Evolutionary conservation across 352 stramenopile species (phyloP).

Genomic region (Phytopythium aichiense): DNA sequence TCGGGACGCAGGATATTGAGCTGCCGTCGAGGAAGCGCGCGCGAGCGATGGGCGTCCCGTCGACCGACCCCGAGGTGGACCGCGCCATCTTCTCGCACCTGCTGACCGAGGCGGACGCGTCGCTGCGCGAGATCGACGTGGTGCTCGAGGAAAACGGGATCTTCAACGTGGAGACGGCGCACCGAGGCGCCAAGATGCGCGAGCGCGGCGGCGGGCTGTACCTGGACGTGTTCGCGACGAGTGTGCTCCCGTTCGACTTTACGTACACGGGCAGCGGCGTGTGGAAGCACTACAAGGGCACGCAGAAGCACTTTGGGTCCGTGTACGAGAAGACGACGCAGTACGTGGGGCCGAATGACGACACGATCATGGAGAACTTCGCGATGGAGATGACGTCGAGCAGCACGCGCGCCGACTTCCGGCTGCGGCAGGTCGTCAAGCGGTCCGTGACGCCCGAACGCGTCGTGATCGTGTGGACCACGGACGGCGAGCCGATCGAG

Average conservation of each 20-base stretch:
- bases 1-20: constrained; percentile 14
- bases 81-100: constrained; percentile 28
- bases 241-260: constrained; percentile 25
- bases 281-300: constrained; percentile 33
- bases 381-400: constrained; percentile 37
- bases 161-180: constrained; percentile 16
- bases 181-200: constrained; percentile 23
- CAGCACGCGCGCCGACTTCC: constrained; percentile 25
- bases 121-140: constrained; percentile 21
- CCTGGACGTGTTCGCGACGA: constrained; percentile 33
- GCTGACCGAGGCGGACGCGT: constrained; percentile 24
- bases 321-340: constrained; percentile 25
- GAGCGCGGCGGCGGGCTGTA: constrained; percentile 26
- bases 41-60: background rate
- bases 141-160: constrained; percentile 26
- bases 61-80: constrained; percentile 11
- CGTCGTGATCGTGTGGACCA: constrained; percentile 36
- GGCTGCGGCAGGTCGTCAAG: constrained; percentile 33
- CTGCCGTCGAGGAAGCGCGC: constrained; percentile 5
- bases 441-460: constrained; percentile 29
- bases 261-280: constrained; percentile 19
- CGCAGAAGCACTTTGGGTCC: constrained; percentile 26
- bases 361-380: constrained; percentile 43
- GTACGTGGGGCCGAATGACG: constrained; percentile 21
- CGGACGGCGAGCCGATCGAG: constrained; percentile 6